Evolutionary conservation across 202 grass and related monocot genomes (phyloP).

Genomic region (Digitaria exilis): DNA sequence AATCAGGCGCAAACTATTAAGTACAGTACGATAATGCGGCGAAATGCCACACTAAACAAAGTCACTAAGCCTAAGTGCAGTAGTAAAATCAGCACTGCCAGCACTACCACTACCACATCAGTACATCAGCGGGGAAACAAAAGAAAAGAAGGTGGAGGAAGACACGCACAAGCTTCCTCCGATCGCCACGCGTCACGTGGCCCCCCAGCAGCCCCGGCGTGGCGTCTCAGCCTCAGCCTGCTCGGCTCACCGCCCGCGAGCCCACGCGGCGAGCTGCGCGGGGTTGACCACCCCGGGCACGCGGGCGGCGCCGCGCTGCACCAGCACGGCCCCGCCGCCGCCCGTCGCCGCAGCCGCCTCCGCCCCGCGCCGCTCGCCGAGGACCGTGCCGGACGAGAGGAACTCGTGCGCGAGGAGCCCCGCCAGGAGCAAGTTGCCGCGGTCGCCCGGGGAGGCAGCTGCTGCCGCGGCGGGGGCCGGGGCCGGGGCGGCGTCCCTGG

Average conservation of each 20-base stretch:
- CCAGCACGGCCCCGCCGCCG: conserved; percentile 40
- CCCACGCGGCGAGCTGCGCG: conserved; percentile 60
- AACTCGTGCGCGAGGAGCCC: conserved; percentile 55
- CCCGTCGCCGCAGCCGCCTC: background rate
- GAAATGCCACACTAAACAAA: background rate
- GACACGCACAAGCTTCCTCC: background rate
- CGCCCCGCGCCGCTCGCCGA: conserved; percentile 1
- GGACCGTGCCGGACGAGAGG: conserved; percentile 40
- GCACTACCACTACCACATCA: no score
- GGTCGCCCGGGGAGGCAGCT: background rate
- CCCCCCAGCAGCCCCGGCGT: background rate
- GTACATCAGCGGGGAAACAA: no score
- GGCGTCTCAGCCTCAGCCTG: background rate
- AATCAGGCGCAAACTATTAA: background rate
- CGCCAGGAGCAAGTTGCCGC: conserved; percentile 33
- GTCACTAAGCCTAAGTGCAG: background rate
- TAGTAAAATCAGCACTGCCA: background rate
- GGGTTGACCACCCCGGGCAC: conserved; percentile 68
- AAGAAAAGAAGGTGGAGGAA: background rate
- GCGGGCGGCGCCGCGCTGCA: conserved; percentile 46
- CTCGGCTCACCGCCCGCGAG: conserved; percentile 31
- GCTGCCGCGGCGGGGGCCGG: no score
- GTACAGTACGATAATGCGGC: background rate
- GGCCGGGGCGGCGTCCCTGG: background rate
- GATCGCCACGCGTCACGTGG: background rate